These are phyloP conservation scores for Sporothrix pseudoabietina DNA, from an alignment of 2,329 filamentous ascomycete species.

Conservation along the genomic window DNA sequence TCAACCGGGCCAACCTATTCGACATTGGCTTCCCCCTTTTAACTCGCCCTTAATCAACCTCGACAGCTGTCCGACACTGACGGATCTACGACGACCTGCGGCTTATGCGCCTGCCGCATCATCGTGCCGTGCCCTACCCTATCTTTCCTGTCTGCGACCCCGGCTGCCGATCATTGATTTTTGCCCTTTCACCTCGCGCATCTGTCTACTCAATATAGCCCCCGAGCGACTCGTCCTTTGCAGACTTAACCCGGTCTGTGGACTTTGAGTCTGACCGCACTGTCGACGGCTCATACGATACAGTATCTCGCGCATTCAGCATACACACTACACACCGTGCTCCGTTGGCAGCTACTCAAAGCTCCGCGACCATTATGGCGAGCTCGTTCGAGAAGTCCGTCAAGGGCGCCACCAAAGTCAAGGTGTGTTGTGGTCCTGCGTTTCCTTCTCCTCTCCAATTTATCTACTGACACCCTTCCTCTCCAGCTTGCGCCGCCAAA, in stretches of 20 bases:
- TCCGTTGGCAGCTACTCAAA: neutral
- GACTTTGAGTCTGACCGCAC: neutral
- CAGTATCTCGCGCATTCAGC: too few species aligned
- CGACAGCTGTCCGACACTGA: neutral
- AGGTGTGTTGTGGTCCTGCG: constrained; percentile 57
- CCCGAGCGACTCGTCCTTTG: neutral
- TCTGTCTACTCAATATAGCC: neutral
- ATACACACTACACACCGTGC: neutral
- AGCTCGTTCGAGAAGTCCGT: constrained; percentile 98
- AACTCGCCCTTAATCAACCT: neutral
- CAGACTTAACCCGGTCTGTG: constrained; percentile 2
- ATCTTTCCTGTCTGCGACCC: neutral
- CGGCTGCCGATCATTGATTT: constrained; percentile 24
- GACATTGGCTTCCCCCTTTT: neutral
- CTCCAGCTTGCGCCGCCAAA: constrained; percentile 87
- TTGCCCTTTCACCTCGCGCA: neutral
- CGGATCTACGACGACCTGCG: neutral
- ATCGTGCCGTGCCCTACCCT: constrained; percentile 5
- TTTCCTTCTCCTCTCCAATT: neutral
- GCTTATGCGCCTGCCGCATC: constrained; percentile 7
- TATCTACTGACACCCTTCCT: neutral
- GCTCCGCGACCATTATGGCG: constrained; percentile 58
- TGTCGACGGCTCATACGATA: neutral
- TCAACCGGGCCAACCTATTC: neutral
- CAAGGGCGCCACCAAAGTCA: constrained; percentile 97